A percentile compares a stretch with the other conserved stretches of the same genome.
Evolutionary conservation across 2,329 filamentous ascomycete species (phyloP).

Genomic region (Colletotrichum lentis): DNA sequence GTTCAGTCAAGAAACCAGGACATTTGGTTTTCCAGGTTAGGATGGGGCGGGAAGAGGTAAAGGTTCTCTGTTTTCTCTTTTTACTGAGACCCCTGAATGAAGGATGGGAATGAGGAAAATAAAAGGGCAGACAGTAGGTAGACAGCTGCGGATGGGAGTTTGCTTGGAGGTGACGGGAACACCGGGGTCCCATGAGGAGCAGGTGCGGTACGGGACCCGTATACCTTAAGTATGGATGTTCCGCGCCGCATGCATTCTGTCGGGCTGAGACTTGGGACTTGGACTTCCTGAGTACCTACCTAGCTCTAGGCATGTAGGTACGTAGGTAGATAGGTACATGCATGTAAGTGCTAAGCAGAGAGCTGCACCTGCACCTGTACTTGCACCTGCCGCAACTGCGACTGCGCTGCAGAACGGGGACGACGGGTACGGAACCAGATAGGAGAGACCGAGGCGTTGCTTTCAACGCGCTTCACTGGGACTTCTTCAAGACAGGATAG

Average conservation of each 20-base stretch:
- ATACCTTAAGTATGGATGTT: conserved; percentile 7
- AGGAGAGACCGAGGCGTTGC: conserved; percentile 11
- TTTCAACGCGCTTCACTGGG: conserved; percentile 26
- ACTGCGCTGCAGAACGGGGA: neutral
- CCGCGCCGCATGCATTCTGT: conserved; percentile 5
- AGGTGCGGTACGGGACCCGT: too few relatives aligned
- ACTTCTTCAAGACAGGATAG: conserved; percentile 21
- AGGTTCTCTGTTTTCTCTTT: conserved; percentile 5
- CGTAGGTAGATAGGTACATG: too few relatives aligned
- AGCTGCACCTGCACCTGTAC: neutral
- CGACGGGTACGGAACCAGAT: neutral
- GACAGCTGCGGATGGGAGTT: neutral
- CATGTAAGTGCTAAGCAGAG: neutral
- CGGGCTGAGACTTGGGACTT: neutral
- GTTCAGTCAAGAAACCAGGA: conserved; percentile 9
- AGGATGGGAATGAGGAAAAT: neutral
- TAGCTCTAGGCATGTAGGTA: too few relatives aligned
- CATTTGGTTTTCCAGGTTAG: conserved; percentile 2
- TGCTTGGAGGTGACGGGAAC: conserved; percentile 2
- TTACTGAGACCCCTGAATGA: neutral
- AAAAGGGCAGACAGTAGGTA: neutral
- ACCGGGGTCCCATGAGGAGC: too few relatives aligned
- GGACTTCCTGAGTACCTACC: neutral
- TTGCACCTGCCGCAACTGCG: neutral
- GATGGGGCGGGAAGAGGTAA: neutral